Conservation (phyloP, 805 yeast species). For the Wickerhamiella nectarea region DNA sequence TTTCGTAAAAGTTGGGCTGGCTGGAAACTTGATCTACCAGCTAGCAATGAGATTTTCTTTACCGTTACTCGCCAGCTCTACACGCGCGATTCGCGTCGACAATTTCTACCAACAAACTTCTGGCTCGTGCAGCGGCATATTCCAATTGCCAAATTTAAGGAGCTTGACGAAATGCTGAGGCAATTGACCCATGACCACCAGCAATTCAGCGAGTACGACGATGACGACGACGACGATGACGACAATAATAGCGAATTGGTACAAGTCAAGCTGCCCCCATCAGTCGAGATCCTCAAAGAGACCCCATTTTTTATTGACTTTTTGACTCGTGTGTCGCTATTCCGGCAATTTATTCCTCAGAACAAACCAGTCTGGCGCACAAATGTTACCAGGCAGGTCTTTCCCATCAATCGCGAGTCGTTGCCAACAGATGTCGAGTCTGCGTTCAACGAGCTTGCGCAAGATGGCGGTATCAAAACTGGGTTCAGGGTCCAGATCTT, state of each 20-base stretch:
- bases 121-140: conserved; percentile 35
- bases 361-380: conserved; percentile 30
- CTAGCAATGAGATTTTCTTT: conserved; percentile 17
- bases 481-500: conserved; percentile 50
- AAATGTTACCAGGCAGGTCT: neutral
- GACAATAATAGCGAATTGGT: conserved; percentile 16
- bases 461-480: conserved; percentile 36
- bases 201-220: conserved; percentile 27
- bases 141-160: conserved; percentile 11
- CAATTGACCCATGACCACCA: conserved; percentile 5
- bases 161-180: conserved; percentile 23
- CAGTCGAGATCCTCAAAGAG: conserved; percentile 40
- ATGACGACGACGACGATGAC: conserved; percentile 10
- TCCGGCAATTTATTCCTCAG: conserved; percentile 45
- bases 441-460: conserved; percentile 40
- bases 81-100: conserved; percentile 48
- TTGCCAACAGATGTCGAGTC: conserved; percentile 64
- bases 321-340: conserved; percentile 54
- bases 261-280: conserved; percentile 14
- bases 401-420: conserved; percentile 44
- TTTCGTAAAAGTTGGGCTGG: neutral
- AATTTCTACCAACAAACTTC: conserved; percentile 35
- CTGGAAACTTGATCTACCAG: neutral
- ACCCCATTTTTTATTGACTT: conserved; percentile 76
- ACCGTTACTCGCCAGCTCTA: conserved; percentile 50